Conservation (phyloP, 768 basidiomycete species). For the Suillus plorans region DNA sequence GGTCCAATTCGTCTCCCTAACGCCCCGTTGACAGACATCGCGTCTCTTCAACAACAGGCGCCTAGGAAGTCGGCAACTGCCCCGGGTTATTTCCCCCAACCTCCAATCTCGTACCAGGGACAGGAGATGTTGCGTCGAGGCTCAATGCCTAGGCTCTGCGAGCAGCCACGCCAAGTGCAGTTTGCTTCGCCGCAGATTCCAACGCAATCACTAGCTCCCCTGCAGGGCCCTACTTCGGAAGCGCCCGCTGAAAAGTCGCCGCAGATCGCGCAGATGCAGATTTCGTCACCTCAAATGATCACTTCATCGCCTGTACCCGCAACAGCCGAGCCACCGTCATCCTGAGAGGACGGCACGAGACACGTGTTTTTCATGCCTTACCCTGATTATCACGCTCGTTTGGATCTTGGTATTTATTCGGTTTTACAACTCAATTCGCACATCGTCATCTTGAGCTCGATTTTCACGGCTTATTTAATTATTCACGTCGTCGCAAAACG, state of each 20-base stretch:
- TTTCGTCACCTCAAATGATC: slow-evolving; percentile 26
- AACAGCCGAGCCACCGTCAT: slow-evolving; percentile 20
- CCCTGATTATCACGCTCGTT: slow-evolving; percentile 9
- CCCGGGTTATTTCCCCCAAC: slow-evolving; percentile 34
- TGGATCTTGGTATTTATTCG: slow-evolving; percentile 30
- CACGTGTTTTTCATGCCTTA: neutral
- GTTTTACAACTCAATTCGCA: slow-evolving; percentile 24
- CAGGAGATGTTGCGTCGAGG: slow-evolving; percentile 32
- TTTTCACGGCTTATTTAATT: slow-evolving; percentile 32
- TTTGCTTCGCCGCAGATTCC: slow-evolving; percentile 33
- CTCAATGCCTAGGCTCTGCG: slow-evolving; percentile 23
- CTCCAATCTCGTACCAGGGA: slow-evolving; percentile 23
- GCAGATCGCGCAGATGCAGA: slow-evolving; percentile 16
- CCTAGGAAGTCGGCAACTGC: slow-evolving; percentile 34
- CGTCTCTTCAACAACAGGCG: slow-evolving; percentile 43
- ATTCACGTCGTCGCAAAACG: slow-evolving; percentile 19
- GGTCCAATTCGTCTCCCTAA: slow-evolving; percentile 67
- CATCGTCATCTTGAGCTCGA: slow-evolving; percentile 15
- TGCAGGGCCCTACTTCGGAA: slow-evolving; percentile 28
- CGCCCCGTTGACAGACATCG: slow-evolving; percentile 69
- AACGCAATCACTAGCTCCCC: slow-evolving; percentile 25
- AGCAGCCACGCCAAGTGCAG: slow-evolving; percentile 24
- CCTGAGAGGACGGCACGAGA: slow-evolving; percentile 13
- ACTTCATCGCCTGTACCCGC: slow-evolving; percentile 19
- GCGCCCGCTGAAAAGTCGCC: slow-evolving; percentile 23